These are phyloP conservation scores for Phytophthora sojae DNA, from an alignment of 352 stramenopile species.

Conservation along the genomic window DNA sequence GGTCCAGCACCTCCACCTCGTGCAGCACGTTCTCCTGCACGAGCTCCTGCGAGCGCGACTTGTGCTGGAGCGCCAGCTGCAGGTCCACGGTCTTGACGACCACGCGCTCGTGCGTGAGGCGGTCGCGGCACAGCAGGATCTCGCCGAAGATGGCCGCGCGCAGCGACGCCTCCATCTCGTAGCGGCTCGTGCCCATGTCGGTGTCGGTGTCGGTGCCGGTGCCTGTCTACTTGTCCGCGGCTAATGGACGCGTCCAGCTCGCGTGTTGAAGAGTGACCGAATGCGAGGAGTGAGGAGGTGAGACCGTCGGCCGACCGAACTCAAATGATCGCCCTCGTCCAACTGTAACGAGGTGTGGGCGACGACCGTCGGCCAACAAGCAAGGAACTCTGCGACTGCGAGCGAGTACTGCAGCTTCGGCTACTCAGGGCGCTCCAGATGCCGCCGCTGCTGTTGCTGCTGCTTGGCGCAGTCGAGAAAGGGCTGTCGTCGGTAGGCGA, in stretches of 20 bases:
- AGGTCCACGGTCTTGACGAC: slow-evolving; percentile 81
- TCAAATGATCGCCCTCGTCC: too few relatives aligned
- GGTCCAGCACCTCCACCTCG: slow-evolving; percentile 73
- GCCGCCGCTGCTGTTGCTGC: neutral
- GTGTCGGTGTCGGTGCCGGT: neutral
- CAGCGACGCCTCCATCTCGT: slow-evolving; percentile 55
- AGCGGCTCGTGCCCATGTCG: slow-evolving; percentile 42
- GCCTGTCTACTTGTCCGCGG: neutral
- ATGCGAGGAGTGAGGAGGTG: neutral
- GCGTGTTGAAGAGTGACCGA: slow-evolving; percentile 8
- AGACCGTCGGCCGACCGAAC: slow-evolving; percentile 8
- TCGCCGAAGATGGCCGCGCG: slow-evolving; percentile 74
- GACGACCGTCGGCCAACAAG: too few relatives aligned
- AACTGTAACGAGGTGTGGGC: slow-evolving; percentile 15
- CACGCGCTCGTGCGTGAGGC: slow-evolving; percentile 59
- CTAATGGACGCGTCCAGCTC: neutral
- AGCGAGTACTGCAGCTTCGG: too few relatives aligned
- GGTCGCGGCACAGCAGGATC: slow-evolving; percentile 71
- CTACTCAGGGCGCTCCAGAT: slow-evolving; percentile 20
- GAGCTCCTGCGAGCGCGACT: slow-evolving; percentile 52
- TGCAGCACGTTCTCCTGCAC: slow-evolving; percentile 78
- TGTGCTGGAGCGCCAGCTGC: slow-evolving; percentile 57
- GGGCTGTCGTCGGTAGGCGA: too few relatives aligned
- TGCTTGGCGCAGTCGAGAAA: neutral
- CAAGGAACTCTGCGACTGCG: too few relatives aligned